Evolutionary conservation across 768 basidiomycete genomes (phyloP), one percentile per base, ranked within the genome.

Genomic region (Mycena kentingensis): DNA sequence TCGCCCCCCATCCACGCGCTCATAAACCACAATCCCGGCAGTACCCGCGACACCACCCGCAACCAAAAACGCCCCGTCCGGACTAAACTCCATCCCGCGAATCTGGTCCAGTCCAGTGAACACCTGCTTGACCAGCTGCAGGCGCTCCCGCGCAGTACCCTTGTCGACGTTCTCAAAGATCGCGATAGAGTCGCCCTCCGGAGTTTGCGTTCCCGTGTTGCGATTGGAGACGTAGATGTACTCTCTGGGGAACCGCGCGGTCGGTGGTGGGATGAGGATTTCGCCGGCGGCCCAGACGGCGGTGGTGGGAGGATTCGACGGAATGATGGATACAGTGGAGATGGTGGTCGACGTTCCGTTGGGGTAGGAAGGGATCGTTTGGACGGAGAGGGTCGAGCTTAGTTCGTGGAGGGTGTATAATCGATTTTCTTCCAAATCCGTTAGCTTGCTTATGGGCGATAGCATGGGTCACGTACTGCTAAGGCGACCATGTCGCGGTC

Each of bases 1-100:
- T 28, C 72, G 66, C 18, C 86, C 85, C 2, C 77, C 73, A 16
- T 82, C 72, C 2, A 74, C 76, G 51, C 86, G 75, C 65, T 76
- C 70, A 58, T 82, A 75, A n/a, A 87, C 70, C 22, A 77, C 72
- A 10, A 85, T 77, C 1, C 87, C 85, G 2, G 73, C 80, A 21
- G 67, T 70, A 16, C 83, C 83, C 4, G 72, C 75, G 10, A 5
- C 29, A 5, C 44, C 29, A 5, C 27, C 44, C 5, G 29, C 27
- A 31, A 46, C 27, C 19, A 29, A 29, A 32, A 22, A 31, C 15
- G 13, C 19, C 26, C 12, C 25, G 44, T 29, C 26, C 41, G 41
- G 11, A 22, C 21, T 11, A 27, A 77, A 63, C 67, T 70, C 62
- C 74, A 80, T 77, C n/a, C 77, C 79, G 21, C 76, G 70, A 25